Conservation (phyloP, 73 alveolate genomes). For the Paramecium primaurelia region DNA sequence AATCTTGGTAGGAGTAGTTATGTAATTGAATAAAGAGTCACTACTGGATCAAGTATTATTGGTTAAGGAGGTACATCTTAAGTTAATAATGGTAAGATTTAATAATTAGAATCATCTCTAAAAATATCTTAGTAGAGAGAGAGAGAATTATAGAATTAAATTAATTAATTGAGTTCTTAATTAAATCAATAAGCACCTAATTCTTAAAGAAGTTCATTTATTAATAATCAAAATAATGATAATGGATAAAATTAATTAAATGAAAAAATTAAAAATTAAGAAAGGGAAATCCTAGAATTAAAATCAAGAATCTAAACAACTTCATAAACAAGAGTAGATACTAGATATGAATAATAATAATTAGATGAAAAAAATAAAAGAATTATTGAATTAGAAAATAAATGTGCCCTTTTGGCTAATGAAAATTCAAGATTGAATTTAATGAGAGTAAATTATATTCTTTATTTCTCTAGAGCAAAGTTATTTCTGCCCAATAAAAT, state of each 20-base stretch:
- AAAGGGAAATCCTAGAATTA: background rate
- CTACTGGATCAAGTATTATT: background rate
- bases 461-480: background rate
- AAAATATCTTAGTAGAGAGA: background rate
- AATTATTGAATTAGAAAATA: constrained; percentile 21
- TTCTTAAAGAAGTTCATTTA: background rate
- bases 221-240: background rate
- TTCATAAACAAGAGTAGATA: background rate
- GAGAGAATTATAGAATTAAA: background rate
- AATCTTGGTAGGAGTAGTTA: background rate
- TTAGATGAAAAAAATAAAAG: background rate
- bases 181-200: background rate
- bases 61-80: background rate
- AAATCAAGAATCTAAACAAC: background rate
- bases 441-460: background rate
- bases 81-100: background rate
- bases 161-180: background rate
- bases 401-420: constrained; percentile 20
- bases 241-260: background rate
- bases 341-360: background rate
- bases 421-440: constrained; percentile 17
- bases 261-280: background rate
- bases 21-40: background rate
- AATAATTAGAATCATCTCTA: background rate
- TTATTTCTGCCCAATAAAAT: background rate